phyloP scores from a whole-genome alignment of 805 yeast genomes.

The Metschnikowia anglica region DNA sequence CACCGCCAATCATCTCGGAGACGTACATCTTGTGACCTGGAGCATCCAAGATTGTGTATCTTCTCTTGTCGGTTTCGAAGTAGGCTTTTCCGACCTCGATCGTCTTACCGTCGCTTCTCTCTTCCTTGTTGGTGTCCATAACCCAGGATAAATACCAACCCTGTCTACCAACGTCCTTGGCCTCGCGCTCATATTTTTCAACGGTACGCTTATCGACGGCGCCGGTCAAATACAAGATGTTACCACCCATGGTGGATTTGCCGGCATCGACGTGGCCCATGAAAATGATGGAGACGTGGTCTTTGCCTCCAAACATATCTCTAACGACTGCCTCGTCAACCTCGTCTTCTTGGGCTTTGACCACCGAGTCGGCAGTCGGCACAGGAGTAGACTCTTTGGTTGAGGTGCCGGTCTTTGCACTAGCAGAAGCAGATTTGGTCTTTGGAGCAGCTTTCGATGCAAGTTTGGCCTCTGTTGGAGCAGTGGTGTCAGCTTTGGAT shows the following conservation, averaged over 20 bases:
- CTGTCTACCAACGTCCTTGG: slow-evolving; percentile 99
- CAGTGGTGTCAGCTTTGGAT: slow-evolving; percentile 3
- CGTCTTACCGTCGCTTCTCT: slow-evolving; percentile 98
- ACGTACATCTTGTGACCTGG: slow-evolving; percentile 99
- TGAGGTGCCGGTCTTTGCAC: slow-evolving; percentile 18
- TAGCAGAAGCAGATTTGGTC: slow-evolving; percentile 9
- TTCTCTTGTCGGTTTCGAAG: slow-evolving; percentile 96
- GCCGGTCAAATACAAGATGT: slow-evolving; percentile 86
- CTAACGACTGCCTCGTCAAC: slow-evolving; percentile 84
- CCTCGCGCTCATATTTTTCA: slow-evolving; percentile 97
- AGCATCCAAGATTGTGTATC: slow-evolving; percentile 97
- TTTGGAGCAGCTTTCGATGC: slow-evolving; percentile 16
- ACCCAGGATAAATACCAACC: slow-evolving; percentile 99
- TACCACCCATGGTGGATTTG: slow-evolving; percentile 99
- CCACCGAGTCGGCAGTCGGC: slow-evolving; percentile 48
- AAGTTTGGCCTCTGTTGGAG: too few relatives aligned
- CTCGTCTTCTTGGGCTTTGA: slow-evolving; percentile 72
- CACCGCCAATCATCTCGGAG: slow-evolving; percentile 99
- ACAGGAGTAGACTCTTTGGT: slow-evolving; percentile 24
- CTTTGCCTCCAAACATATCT: slow-evolving; percentile 96
- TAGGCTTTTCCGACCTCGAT: slow-evolving; percentile 98
- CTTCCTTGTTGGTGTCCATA: slow-evolving; percentile 99
- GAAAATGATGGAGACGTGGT: slow-evolving; percentile 92
- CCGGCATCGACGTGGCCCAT: slow-evolving; percentile 99
- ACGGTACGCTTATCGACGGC: slow-evolving; percentile 98